phyloP scores from a whole-genome alignment of 306 rosid species.

The Mucuna pruriens region DNA sequence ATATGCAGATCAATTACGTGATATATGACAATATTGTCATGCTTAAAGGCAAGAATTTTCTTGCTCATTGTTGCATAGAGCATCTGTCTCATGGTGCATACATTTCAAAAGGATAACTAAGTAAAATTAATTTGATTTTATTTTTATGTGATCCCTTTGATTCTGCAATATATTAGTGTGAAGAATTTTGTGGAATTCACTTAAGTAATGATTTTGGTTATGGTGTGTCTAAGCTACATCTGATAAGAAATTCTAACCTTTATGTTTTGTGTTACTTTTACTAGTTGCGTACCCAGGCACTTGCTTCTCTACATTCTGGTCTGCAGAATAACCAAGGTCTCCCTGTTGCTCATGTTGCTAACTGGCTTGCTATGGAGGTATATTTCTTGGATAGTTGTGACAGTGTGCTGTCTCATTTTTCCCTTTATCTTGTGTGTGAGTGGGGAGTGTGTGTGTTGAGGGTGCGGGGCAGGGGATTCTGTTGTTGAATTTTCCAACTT shows the following conservation, averaged over 20 bases:
- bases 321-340: constrained; percentile 91
- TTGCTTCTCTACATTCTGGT: constrained; percentile 92
- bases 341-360: constrained; percentile 73
- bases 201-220: constrained; percentile 25
- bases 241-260: constrained; percentile 30
- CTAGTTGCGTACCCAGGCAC: constrained; percentile 94
- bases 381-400: constrained; percentile 37
- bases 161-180: constrained; percentile 16
- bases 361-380: constrained; percentile 99
- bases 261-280: constrained; percentile 41
- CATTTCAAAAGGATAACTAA: constrained; percentile 14
- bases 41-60: constrained; percentile 21
- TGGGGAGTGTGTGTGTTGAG: not conserved
- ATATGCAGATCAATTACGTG: not conserved
- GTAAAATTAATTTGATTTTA: constrained; percentile 13
- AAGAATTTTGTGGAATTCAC: constrained; percentile 28
- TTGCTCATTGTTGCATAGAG: constrained; percentile 5
- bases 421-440: not conserved
- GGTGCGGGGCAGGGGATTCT: not conserved
- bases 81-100: constrained; percentile 5
- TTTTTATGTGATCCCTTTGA: constrained; percentile 10
- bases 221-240: constrained; percentile 18
- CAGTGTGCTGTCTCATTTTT: constrained; percentile 26
- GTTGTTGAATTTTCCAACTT: constrained; percentile 32
- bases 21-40: not conserved